Evolutionary conservation across 495 filamentous ascomycete genomes (phyloP), one percentile per base, ranked within the genome.

Genomic region (Aspergillus sclerotiicarbonarius): DNA sequence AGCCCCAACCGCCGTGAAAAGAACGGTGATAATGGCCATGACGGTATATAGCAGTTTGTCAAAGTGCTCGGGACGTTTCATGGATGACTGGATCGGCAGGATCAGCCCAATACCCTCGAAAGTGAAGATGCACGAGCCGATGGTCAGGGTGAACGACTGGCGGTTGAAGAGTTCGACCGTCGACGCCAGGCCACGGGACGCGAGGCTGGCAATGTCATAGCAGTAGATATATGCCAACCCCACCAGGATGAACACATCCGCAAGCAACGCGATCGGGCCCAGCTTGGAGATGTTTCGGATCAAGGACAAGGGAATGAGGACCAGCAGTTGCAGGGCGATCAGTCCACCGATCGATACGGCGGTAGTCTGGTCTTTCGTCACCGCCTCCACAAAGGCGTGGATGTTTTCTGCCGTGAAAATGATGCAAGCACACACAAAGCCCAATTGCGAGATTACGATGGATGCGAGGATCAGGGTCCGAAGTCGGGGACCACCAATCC

Each of bases 101-200:
- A 96, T 93, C 29, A 96, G 80, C 10, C 92, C 92, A 58, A 96
- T 92, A 16, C 92, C 92, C 67, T 96, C 92, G 61, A 96, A 96
- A 1, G 92, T 96, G 74, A 96, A 96, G 62, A 96, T 96, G 16
- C 90, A 92, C 6, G 92, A 96, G 52, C 92, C 92, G 66, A 96
- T 95, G 66, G 96, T 94, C 20, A 96, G 80, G 0, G 91, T 94
- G 89, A 92, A 96, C 62, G 88, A 80, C 20, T 82, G 80, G 3
- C 81, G 67, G 75, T 96, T 96, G 79, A 96, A 95, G 58, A 84
- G 72, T 57, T 84, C 78, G 56, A 96, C 88, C 66, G 92, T 90
- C 0, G 89, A 80, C 10, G 78, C 79, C 25, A 92, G 60, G 4
- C 91, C 90, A 51, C 85, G 81, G 50, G 71, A 73, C n/a, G 80